Conservation (phyloP, 2,329 filamentous ascomycete genomes). For the Aulographum hederae region DNA sequence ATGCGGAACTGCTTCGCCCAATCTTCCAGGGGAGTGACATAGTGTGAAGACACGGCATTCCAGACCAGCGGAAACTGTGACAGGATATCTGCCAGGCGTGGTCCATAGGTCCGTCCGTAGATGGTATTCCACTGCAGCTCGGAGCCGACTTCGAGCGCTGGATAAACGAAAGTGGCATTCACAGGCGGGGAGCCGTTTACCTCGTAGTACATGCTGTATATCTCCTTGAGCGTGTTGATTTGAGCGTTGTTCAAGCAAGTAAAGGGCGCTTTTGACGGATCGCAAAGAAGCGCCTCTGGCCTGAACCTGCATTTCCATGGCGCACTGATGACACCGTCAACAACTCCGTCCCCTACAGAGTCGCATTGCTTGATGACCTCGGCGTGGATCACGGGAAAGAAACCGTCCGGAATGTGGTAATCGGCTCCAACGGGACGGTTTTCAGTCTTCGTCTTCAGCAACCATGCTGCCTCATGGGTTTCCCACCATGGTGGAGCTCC, state of each 20-base stretch:
- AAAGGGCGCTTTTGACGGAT: neutral
- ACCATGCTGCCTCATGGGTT: neutral
- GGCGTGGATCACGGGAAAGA: neutral
- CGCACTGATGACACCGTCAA: neutral
- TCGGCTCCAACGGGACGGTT: neutral
- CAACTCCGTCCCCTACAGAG: neutral
- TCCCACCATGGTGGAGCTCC: slow-evolving; percentile 12
- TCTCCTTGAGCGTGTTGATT: neutral
- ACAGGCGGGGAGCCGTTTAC: no score
- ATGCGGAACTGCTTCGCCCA: no score
- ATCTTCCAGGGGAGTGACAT: no score
- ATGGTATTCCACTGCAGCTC: neutral
- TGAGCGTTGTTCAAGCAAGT: neutral
- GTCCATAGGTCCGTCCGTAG: no score
- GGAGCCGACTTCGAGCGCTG: neutral
- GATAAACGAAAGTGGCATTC: neutral
- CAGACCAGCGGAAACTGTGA: no score
- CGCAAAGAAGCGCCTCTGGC: neutral
- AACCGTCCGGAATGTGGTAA: neutral
- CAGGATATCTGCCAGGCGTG: no score
- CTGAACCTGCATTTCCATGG: neutral
- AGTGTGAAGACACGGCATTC: no score
- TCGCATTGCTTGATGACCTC: neutral
- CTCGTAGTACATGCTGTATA: neutral
- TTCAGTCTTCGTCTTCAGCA: neutral